These are phyloP conservation scores for Xylaria sp. DNA, from an alignment of 2,329 filamentous ascomycete species.

Conservation along the genomic window DNA sequence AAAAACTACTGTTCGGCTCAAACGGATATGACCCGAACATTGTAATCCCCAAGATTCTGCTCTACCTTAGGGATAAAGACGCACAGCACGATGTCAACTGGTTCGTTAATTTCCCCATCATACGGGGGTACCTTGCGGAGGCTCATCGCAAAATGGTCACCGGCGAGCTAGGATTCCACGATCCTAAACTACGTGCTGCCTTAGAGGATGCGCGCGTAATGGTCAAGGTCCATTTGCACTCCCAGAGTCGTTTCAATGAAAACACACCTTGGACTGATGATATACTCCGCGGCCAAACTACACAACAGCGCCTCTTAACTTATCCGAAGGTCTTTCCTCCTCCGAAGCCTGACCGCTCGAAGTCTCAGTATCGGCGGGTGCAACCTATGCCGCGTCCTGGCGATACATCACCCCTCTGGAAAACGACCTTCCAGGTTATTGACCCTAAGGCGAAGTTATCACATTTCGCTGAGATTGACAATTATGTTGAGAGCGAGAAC, in stretches of 20 bases:
- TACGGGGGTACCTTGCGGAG: constrained; percentile 47
- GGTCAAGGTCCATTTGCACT: constrained; percentile 31
- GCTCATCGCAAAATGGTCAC: constrained; percentile 33
- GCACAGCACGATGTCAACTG: constrained; percentile 46
- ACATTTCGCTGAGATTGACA: constrained; percentile 15
- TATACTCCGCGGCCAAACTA: constrained; percentile 23
- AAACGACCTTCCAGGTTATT: constrained; percentile 2
- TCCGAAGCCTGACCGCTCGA: constrained; percentile 27
- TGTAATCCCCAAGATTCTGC: constrained; percentile 44
- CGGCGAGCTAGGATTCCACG: constrained; percentile 34
- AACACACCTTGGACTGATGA: constrained; percentile 34
- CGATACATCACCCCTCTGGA: constrained; percentile 7
- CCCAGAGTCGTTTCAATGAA: constrained; percentile 22
- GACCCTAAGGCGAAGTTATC: neutral
- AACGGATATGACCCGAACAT: constrained; percentile 45
- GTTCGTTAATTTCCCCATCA: constrained; percentile 29
- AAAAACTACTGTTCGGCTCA: constrained; percentile 18
- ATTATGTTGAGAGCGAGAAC: constrained; percentile 24
- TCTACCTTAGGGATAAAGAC: constrained; percentile 58
- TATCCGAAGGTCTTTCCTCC: constrained; percentile 32
- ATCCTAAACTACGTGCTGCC: constrained; percentile 23
- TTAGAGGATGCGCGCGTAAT: constrained; percentile 35
- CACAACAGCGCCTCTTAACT: constrained; percentile 33
- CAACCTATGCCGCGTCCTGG: constrained; percentile 14
- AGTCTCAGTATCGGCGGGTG: constrained; percentile 29